phyloP scores from a whole-genome alignment of 257 asterid species.

The Solanum chilense region DNA sequence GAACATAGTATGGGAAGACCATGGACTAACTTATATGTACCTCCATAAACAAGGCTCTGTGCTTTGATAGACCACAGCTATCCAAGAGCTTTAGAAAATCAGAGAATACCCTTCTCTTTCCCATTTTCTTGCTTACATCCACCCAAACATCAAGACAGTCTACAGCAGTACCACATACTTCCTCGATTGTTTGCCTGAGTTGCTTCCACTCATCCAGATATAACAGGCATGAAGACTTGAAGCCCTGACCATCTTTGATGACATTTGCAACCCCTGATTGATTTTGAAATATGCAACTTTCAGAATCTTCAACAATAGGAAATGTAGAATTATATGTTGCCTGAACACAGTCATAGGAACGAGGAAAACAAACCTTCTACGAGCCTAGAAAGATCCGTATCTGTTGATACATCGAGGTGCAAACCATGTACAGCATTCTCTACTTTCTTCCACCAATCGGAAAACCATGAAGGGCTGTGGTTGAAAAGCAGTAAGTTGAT shows the following conservation, averaged over 20 bases:
- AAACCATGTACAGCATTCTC: slow-evolving; percentile 9
- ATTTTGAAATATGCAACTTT: slow-evolving; percentile 2
- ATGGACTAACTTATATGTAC: slow-evolving; percentile 21
- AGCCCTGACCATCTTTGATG: slow-evolving; percentile 19
- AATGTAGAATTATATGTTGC: background rate
- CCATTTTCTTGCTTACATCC: slow-evolving; percentile 47
- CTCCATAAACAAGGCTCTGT: slow-evolving; percentile 38
- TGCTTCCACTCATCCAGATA: slow-evolving; percentile 40
- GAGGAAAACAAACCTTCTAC: slow-evolving; percentile 11
- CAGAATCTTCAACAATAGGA: background rate
- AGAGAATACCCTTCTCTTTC: slow-evolving; percentile 61
- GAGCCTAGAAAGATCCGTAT: slow-evolving; percentile 13
- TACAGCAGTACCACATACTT: slow-evolving; percentile 29
- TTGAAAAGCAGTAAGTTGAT: background rate
- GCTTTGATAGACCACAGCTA: slow-evolving; percentile 67
- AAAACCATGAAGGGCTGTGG: slow-evolving; percentile 47
- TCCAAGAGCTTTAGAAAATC: slow-evolving; percentile 66
- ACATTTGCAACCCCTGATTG: slow-evolving; percentile 30
- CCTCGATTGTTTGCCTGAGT: slow-evolving; percentile 37
- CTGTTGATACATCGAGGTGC: slow-evolving; percentile 4
- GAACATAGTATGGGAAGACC: background rate
- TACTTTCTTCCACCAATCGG: slow-evolving; percentile 49
- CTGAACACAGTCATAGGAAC: background rate
- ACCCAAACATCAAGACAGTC: slow-evolving; percentile 61
- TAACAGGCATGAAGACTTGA: slow-evolving; percentile 29